Conservation (phyloP, 805 yeast species). For the Jamesozyma piceae region DNA sequence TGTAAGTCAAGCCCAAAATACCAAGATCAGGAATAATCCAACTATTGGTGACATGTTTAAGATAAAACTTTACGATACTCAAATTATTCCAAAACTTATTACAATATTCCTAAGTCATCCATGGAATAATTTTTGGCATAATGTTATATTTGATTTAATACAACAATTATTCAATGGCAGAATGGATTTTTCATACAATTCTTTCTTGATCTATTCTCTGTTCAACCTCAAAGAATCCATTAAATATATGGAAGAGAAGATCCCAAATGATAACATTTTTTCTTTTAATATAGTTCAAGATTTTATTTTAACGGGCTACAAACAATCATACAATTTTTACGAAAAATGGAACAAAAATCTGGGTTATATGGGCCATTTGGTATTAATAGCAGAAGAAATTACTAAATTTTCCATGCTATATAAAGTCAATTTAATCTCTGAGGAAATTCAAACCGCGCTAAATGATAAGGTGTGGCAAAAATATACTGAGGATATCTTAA, state of each 20-base stretch:
- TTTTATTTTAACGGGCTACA: slow-evolving; percentile 53
- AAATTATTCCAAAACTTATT: slow-evolving; percentile 57
- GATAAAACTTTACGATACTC: slow-evolving; percentile 68
- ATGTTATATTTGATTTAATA: slow-evolving; percentile 91
- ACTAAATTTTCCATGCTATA: slow-evolving; percentile 62
- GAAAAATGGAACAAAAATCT: slow-evolving; percentile 53
- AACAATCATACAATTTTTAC: slow-evolving; percentile 50
- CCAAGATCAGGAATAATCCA: slow-evolving; percentile 42
- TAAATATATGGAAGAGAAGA: slow-evolving; percentile 5
- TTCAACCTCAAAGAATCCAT: slow-evolving; percentile 19
- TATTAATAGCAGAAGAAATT: slow-evolving; percentile 88
- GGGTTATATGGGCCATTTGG: slow-evolving; percentile 96
- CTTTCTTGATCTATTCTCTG: slow-evolving; percentile 44
- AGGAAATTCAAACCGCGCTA: slow-evolving; percentile 20
- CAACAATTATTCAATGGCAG: slow-evolving; percentile 91
- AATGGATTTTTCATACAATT: slow-evolving; percentile 76
- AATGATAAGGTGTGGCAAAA: slow-evolving; percentile 21
- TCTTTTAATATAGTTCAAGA: slow-evolving; percentile 53
- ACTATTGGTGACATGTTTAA: slow-evolving; percentile 85
- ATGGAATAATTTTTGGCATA: slow-evolving; percentile 96
- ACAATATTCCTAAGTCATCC: slow-evolving; percentile 75
- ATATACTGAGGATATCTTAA: slow-evolving; percentile 24
- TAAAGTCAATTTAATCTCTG: slow-evolving; percentile 28
- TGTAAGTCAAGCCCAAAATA: slow-evolving; percentile 33
- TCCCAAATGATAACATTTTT: not conserved